Evolutionary conservation across 2,329 filamentous ascomycete genomes (phyloP), one percentile per base, ranked within the genome.

Genomic region (Fusarium mundagurra): DNA sequence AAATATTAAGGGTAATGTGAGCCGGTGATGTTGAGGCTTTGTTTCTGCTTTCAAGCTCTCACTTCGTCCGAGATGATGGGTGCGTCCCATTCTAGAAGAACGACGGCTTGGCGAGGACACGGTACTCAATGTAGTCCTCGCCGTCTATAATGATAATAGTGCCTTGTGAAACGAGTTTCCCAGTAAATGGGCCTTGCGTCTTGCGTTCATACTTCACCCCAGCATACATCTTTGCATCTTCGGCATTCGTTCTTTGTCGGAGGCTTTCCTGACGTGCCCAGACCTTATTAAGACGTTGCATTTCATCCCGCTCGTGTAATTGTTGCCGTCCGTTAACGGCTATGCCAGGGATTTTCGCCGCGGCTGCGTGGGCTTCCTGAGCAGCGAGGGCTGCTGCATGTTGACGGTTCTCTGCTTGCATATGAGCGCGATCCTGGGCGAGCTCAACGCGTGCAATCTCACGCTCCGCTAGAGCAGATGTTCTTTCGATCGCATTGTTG

Each of bases 71-170:
- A 44, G 38, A 29, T 43, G 22, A 31, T 55, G 18, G 17, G 18
- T 24, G 29, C 13, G 17, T n/a, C 27, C 13, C 31, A 36, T 20
- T 20, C 47, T 63, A 90, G 72, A 90, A 91, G 76, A 92, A 92
- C 0, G 85, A 87, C 0, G 89, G 89, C 81, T 91, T 91, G 3
- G 88, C 91, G 33, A 92, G 85, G 3, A 92, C 89, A 5, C 90
- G 86, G 72, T 92, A 92, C 79, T 92, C 90, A 41, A 92, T 89
- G 68, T 90, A 92, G 71, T 92, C 90, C 78, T 92, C 90, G 29
- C 90, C 90, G 67, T 92, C 89, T 67, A 92, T 92, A 54, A 84
- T 91, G 75, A 92, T 86, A 29, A 92, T 89, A 16, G 86, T 87
- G 9, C 90, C 88, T 67, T 89, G 86, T 53, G 88, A 90, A 36